Evolutionary conservation across 306 rosid genomes (phyloP).

Genomic region (Coriaria nepalensis): DNA sequence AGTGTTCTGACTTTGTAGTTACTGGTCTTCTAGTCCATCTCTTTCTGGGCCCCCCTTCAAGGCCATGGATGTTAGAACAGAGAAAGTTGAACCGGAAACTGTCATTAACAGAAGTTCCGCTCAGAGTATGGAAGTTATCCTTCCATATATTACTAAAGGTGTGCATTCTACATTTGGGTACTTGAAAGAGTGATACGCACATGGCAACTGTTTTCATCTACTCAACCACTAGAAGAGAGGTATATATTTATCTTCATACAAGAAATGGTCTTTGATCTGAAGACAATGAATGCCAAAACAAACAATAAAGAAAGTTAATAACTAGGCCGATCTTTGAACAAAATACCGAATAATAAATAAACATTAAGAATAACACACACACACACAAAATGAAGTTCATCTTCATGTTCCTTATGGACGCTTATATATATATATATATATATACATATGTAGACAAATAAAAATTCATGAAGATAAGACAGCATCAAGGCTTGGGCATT

Average conservation of each 20-base stretch:
- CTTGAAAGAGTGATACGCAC: conserved; percentile 51
- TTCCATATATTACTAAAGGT: conserved; percentile 43
- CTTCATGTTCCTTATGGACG: too few species aligned
- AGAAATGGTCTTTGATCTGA: conserved; percentile 34
- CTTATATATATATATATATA: too few species aligned
- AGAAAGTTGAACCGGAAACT: conserved; percentile 28
- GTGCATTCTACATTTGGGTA: conserved; percentile 56
- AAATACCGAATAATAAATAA: conserved; percentile 4
- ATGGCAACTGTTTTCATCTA: conserved; percentile 52
- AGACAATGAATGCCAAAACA: conserved; percentile 15
- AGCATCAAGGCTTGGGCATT: too few species aligned
- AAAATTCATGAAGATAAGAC: too few species aligned
- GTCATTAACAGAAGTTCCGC: conserved; percentile 20
- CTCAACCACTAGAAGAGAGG: conserved; percentile 13
- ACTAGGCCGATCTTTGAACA: neutral
- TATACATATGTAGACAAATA: too few species aligned
- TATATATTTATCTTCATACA: conserved; percentile 15
- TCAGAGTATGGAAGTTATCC: conserved; percentile 34
- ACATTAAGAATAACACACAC: neutral
- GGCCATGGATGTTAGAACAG: conserved; percentile 34
- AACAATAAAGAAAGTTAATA: too few species aligned
- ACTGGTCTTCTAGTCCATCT: conserved; percentile 68
- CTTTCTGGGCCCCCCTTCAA: conserved; percentile 43
- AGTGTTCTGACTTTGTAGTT: conserved; percentile 38
- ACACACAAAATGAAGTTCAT: too few species aligned